A percentile compares a stretch with the other conserved stretches of the same genome.
These are phyloP conservation scores for Teratosphaeria gauchensis DNA, from an alignment of 2,329 filamentous ascomycete species.

Conservation along the genomic window DNA sequence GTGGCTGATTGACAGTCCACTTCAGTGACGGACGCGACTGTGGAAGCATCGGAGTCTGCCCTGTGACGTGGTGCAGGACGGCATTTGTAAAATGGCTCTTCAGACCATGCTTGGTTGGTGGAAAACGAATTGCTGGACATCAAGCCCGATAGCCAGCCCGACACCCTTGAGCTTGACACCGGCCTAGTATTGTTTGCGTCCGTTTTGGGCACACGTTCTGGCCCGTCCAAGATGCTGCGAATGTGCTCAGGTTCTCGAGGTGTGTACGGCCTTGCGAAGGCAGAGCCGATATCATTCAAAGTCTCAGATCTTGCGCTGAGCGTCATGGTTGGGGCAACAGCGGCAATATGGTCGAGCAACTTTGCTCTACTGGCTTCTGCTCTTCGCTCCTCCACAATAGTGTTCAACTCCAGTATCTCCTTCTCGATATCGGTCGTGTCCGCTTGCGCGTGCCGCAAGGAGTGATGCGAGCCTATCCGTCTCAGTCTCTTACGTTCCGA, in stretches of 20 bases:
- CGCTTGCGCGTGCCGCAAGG: constrained; percentile 6
- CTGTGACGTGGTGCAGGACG: constrained; percentile 3
- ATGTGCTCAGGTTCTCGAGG: constrained; percentile 6
- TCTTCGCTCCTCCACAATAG: constrained; percentile 39
- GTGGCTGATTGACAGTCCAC: constrained; percentile 15
- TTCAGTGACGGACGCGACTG: constrained; percentile 13
- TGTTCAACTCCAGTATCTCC: constrained; percentile 40
- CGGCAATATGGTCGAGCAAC: constrained; percentile 32
- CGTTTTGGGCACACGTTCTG: neutral
- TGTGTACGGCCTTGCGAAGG: constrained; percentile 32
- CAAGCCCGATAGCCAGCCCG: constrained; percentile 21
- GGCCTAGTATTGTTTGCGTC: neutral
- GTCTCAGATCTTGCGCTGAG: constrained; percentile 39
- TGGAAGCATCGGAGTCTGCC: constrained; percentile 11
- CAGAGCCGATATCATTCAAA: constrained; percentile 39
- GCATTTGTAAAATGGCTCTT: constrained; percentile 16
- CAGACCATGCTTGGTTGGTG: neutral
- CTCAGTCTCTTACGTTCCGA: constrained; percentile 25
- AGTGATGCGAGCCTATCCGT: constrained; percentile 22
- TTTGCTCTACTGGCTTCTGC: constrained; percentile 21
- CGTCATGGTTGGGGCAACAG: constrained; percentile 36
- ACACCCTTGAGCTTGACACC: constrained; percentile 12
- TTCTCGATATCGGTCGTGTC: constrained; percentile 33
- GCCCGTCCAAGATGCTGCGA: neutral
- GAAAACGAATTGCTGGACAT: constrained; percentile 7